Conservation (phyloP, 2,329 filamentous ascomycete genomes). For the Celoporthe dispersa region DNA sequence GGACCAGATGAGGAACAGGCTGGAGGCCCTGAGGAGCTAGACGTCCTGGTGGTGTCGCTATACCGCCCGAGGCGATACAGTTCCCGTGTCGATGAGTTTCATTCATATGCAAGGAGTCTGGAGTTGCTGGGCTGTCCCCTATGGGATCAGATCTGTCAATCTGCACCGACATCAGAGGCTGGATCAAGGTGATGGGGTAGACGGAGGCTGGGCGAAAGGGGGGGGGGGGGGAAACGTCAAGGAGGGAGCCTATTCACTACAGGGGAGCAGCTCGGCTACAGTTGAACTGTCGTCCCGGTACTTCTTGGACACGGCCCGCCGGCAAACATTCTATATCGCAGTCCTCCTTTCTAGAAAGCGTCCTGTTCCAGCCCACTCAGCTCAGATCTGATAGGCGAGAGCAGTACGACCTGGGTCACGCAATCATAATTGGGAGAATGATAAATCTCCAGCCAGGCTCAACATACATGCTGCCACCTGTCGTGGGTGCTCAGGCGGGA, state of each 20-base stretch:
- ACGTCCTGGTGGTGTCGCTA: neutral
- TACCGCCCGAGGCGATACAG: neutral
- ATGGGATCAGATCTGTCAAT: slow-evolving; percentile 20
- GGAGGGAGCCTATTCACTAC: neutral
- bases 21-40: slow-evolving; percentile 89
- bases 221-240: no score
- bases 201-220: neutral
- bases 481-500: neutral
- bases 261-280: neutral
- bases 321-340: neutral
- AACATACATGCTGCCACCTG: neutral
- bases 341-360: neutral
- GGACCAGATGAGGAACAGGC: slow-evolving; percentile 88
- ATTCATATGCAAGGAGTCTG: slow-evolving; percentile 28
- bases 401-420: neutral
- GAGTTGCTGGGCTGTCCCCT: slow-evolving; percentile 23
- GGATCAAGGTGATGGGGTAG: slow-evolving; percentile 5
- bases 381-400: neutral
- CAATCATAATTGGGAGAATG: neutral
- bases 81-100: slow-evolving; percentile 13
- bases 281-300: neutral
- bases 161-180: slow-evolving; percentile 1
- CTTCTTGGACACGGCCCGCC: neutral
- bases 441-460: neutral
- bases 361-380: neutral